These are phyloP conservation scores for Leccinum pachyderme DNA, from an alignment of 1,284 basidiomycete genomes.

Conservation along the genomic window DNA sequence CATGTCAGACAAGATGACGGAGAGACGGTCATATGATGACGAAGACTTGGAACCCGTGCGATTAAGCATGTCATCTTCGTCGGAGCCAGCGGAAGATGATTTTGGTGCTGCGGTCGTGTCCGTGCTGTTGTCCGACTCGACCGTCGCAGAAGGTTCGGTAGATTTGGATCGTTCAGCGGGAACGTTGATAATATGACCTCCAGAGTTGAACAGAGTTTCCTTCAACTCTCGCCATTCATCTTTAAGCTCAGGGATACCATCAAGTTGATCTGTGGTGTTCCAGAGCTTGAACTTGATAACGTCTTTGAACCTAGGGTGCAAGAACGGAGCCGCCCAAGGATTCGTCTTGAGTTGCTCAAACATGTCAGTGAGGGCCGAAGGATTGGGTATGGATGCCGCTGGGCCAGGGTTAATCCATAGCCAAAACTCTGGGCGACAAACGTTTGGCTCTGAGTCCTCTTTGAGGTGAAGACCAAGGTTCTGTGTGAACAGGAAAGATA, in stretches of 20 bases:
- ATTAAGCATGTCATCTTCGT: conserved; percentile 64
- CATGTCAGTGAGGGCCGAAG: conserved; percentile 68
- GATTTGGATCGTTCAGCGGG: conserved; percentile 40
- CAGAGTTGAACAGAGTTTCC: conserved; percentile 73
- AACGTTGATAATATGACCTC: conserved; percentile 59
- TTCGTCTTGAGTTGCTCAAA: conserved; percentile 65
- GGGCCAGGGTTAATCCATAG: conserved; percentile 86
- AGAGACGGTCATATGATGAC: conserved; percentile 74
- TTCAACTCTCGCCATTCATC: conserved; percentile 73
- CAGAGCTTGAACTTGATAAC: conserved; percentile 84
- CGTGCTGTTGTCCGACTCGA: conserved; percentile 25
- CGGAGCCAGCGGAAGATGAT: conserved; percentile 27
- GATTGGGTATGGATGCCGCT: conserved; percentile 69
- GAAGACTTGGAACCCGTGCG: conserved; percentile 77
- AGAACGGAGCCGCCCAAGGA: conserved; percentile 83
- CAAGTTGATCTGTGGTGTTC: conserved; percentile 89
- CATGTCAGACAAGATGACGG: conserved; percentile 85
- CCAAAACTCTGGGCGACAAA: conserved; percentile 79
- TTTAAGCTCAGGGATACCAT: conserved; percentile 73
- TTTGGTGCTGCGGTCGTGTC: conserved; percentile 19
- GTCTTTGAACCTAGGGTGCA: conserved; percentile 77
- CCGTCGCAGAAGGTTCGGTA: conserved; percentile 16
- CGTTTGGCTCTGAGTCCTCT: conserved; percentile 34
- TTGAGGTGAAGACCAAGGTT: conserved; percentile 63
- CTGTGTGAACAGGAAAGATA: conserved; percentile 76